These are phyloP conservation scores for Sugiyamaella sp. DNA, from an alignment of 1,139 yeast genomes.

Conservation along the genomic window DNA sequence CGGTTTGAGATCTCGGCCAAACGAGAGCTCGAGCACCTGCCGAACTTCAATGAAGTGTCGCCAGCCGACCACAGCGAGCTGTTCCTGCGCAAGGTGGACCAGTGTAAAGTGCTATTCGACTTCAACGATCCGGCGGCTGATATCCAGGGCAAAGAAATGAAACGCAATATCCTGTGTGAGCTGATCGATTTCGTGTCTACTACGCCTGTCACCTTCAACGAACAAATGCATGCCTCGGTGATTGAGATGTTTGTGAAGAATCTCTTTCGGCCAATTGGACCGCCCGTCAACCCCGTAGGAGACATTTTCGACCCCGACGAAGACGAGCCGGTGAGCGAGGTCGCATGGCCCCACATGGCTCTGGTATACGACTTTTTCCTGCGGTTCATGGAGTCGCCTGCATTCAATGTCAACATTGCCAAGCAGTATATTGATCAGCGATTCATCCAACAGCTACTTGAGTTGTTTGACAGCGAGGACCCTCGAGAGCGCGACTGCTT, in stretches of 20 bases:
- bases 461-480: conserved; percentile 93
- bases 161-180: conserved; percentile 83
- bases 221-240: conserved; percentile 86
- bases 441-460: conserved; percentile 78
- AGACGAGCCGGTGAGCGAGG: conserved; percentile 95
- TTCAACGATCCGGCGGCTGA: conserved; percentile 92
- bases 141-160: conserved; percentile 89
- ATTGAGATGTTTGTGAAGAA: conserved; percentile 88
- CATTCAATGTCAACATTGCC: conserved; percentile 90
- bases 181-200: conserved; percentile 85
- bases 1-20: conserved; percentile 79
- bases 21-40: conserved; percentile 78
- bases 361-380: conserved; percentile 92
- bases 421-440: conserved; percentile 92
- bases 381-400: conserved; percentile 91
- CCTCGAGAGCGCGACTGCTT: conserved; percentile 94
- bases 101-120: conserved; percentile 92
- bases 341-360: conserved; percentile 99
- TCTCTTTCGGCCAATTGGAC: conserved; percentile 94
- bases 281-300: conserved; percentile 96
- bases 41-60: conserved; percentile 86
- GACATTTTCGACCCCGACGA: conserved; percentile 98
- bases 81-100: conserved; percentile 86
- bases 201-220: conserved; percentile 76
- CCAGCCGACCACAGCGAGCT: conserved; percentile 82